Base-by-base conservation (phyloP, 2,329 filamentous ascomycete species). In the Cordyceps militaris region DNA sequence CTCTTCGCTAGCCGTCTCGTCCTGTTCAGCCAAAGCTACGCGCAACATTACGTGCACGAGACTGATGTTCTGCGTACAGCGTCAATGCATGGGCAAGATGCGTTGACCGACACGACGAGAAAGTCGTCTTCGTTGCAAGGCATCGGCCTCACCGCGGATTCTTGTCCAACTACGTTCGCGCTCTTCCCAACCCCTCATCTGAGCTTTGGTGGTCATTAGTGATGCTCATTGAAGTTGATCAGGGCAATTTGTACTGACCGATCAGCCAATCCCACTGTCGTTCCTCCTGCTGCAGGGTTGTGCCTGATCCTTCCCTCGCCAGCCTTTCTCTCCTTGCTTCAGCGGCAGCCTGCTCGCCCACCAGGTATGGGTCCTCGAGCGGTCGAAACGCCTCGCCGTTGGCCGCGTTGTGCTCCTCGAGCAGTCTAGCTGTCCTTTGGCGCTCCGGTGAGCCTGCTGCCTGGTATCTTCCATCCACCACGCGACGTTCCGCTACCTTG, bases 311-410 rank as follows among this genome's bases (percentile, higher is more conserved):
- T 70, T 86, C 80, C 54, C 79, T 73, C n/a, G 76, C 76, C 28
- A 86, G 68, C 60, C 85, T 75, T 65, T 82, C 80, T n/a, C 72
- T 70, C 44, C 82, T 75, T 8, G 84, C 83, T 61, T 76, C 70
- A 10, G 76, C 74, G 2, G 86, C 86, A 3, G 84, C 85, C 52
- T 78, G 77, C 70, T 87, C 84, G 34, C 86, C 86, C 2, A 88
- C 86, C 10, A 88, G 73, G 58, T 85, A 79, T 0, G 85, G 85
- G 62, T 88, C 86, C 69, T 89, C 86, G 19, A 85, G 74, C 3
- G 83, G 84, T 7, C 78, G 74, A 68, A 68, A 49, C 64, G 63
- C 34, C 24, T 59, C 36, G 28, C 64, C 56, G 44, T 56, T 42
- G n/a, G 40, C 42, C 16, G 30, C 30, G 14, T 56, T 49, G 3